phyloP scores from a whole-genome alignment of 106 monocot genomes.

The Dioscorea dumetorum region DNA sequence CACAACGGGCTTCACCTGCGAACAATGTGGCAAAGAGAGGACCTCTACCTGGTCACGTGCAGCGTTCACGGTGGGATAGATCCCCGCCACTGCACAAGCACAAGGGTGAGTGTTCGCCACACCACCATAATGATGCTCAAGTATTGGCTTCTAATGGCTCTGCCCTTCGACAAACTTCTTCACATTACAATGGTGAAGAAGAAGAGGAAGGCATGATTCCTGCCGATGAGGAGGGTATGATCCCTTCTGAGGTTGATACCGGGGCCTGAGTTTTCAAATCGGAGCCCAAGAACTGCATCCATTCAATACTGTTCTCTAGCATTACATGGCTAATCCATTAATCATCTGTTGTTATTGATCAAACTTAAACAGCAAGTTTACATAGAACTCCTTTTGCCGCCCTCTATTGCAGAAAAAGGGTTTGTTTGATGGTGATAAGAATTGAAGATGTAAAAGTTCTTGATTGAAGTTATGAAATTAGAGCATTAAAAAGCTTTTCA shows the following conservation, averaged over 20 bases:
- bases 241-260: slow-evolving; percentile 6
- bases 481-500: too few species aligned
- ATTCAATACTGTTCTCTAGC: too few species aligned
- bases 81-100: not conserved
- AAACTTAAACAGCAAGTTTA: too few species aligned
- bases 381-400: too few species aligned
- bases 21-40: slow-evolving; percentile 9
- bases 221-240: slow-evolving; percentile 30
- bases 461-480: too few species aligned
- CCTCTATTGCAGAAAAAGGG: too few species aligned
- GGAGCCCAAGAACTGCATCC: too few species aligned
- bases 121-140: not conserved
- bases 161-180: not conserved
- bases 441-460: too few species aligned
- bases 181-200: slow-evolving; percentile 16
- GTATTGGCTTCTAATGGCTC: not conserved
- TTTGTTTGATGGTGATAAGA: too few species aligned
- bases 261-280: too few species aligned
- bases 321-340: too few species aligned
- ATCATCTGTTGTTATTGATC: too few species aligned
- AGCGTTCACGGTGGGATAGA: not conserved
- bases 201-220: slow-evolving; percentile 53
- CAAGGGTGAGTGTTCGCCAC: not conserved
- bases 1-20: not conserved
- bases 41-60: slow-evolving; percentile 3